Evolutionary conservation across 306 rosid genomes (phyloP).

Genomic region (Quercus alba): DNA sequence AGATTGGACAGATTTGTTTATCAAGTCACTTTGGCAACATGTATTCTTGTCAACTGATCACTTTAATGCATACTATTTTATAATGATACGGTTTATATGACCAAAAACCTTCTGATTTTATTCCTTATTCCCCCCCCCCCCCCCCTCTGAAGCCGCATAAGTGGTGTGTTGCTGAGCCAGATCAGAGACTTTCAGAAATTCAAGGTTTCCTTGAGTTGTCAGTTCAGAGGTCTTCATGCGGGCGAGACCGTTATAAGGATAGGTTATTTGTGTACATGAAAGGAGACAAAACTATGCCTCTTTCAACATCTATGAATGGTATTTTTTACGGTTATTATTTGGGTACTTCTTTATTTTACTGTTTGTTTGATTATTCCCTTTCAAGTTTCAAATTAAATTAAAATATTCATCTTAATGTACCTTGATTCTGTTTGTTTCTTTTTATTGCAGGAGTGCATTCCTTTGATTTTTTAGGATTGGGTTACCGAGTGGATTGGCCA

Average conservation of each 20-base stretch:
- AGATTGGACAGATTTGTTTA: conserved; percentile 97
- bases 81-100: not conserved
- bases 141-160: conserved; percentile 53
- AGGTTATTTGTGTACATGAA: conserved; percentile 85
- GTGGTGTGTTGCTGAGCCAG: conserved; percentile 76
- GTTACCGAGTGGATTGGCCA: conserved; percentile 94
- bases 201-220: conserved; percentile 86
- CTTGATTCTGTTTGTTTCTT: not conserved
- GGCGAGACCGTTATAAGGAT: conserved; percentile 64
- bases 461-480: conserved; percentile 90
- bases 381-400: conserved; percentile 4
- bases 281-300: conserved; percentile 61
- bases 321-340: conserved; percentile 8
- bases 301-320: conserved; percentile 70
- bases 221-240: conserved; percentile 93
- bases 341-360: not conserved
- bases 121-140: conserved; percentile 21
- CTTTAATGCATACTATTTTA: conserved; percentile 18
- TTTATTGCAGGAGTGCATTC: conserved; percentile 75
- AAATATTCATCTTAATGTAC: not conserved
- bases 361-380: conserved; percentile 7
- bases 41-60: conserved; percentile 39
- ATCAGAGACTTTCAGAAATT: conserved; percentile 76
- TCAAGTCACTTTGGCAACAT: conserved; percentile 84
- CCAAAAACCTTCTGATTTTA: conserved; percentile 20